Base-by-base conservation (phyloP, 148 eudicot species). In the Beta vulgaris region DNA sequence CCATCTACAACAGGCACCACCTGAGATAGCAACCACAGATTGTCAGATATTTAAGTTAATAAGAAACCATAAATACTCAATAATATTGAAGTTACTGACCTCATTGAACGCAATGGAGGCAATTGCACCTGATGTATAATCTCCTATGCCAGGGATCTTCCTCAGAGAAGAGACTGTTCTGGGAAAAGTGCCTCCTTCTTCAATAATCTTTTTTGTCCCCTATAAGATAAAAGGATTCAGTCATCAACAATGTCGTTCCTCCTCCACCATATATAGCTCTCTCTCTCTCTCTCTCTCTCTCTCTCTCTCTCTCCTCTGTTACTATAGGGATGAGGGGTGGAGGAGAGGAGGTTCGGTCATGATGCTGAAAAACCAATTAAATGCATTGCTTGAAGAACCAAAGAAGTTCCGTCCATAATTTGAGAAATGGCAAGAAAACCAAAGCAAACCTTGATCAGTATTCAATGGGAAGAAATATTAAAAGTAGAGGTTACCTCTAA, bases 1-100 rank as follows among this genome's bases (percentile, higher is more conserved):
- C 98, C 97, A 77, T 94, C 98, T 79, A 94, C 98, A 44, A 94
- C 91, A 51, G 98, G 98, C 82, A 90, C 97, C 71, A 81, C 88
- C 98, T 94, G 66, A 81, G 34, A 81, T 54, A 71, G 12, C 48
- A 66, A 67, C 58, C 37, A 70, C 67, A 69, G 59, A 40, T 46
- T 69, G 31, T 49, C 32, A 48, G 35, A 61, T 9, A 31, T 51
- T 7, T 34, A 69, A 40, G 35, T 67, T 70, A 23, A 14, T 51
- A 26, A 36, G 21, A 42, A 29, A 37, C 6, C 57, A 11, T 43
- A 55, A 18, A 55, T 68, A 60, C 31, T 32, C 29, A 31, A 21
- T 71, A 32, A 48, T 25, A 44, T 53, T 51, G 2, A 35, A 51
- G 43, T 40, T 44, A 73, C 82, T 64, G 65, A 94, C 98, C 92